Evolutionary conservation across 2,329 filamentous ascomycete species (phyloP), one percentile per base, ranked within the genome.

Genomic region (Fusarium chuoi): DNA sequence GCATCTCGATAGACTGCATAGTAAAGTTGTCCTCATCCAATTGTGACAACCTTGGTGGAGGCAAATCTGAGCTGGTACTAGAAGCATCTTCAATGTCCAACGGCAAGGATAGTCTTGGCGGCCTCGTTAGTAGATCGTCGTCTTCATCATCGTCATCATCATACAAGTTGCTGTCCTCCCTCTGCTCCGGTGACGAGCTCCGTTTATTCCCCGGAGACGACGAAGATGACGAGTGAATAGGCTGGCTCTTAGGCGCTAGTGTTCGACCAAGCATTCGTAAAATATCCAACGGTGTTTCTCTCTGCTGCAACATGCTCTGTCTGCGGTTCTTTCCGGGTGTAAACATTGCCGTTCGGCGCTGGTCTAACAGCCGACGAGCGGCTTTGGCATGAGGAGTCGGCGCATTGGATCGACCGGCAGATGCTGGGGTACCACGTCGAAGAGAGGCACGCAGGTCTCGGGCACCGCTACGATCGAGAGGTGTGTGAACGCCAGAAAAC

Each of bases 371-470:
- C 51, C 88, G 85, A 54, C 86, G 87, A 48, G 90, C 90, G 17
- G 89, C 90, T 74, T 87, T 87, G 52, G 87, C 89, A 78, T 92
- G 90, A 0, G 90, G 90, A 24, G 90, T 92, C 7, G 85, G 83
- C 18, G 83, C 83, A 79, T 85, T 83, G 70, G 81, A 82, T 56
- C 84, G 80, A 5, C 82, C 76, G 17, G 78, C 87, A 5, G 87
- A 88, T 39, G 83, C 84, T 15, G 85, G 85, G 45, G 84, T 83
- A 17, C 84, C 85, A 38, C 82, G 82, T 20, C 82, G 78, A 38
- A 82, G 75, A 6, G 83, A 84, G 57, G 82, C 83, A 52, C 83
- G 80, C 38, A 83, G 77, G 24, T 84, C 81, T 33, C 82, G 81
- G 7, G 81, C 70, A 36, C 75, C 76, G 33, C 73, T 80, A 41